Evolutionary conservation across 1,139 yeast genomes (phyloP).

Genomic region (Geotrichum cucujoidarum): DNA sequence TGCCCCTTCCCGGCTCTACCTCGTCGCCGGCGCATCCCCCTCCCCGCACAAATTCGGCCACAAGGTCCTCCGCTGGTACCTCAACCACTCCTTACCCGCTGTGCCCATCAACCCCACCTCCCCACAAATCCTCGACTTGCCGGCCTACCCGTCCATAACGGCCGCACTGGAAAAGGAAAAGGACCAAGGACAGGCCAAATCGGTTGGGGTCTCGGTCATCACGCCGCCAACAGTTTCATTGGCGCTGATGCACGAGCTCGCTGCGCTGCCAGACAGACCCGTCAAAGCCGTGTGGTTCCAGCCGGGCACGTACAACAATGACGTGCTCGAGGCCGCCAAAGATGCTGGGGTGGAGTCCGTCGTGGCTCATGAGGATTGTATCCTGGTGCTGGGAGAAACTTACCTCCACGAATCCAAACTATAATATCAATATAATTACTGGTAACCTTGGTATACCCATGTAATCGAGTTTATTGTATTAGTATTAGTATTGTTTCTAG

Average conservation of each 20-base stretch:
- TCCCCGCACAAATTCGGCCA: constrained; percentile 65
- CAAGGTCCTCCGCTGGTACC: constrained; percentile 67
- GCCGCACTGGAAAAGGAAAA: neutral
- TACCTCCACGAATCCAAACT: constrained; percentile 36
- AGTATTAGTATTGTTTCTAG: no score
- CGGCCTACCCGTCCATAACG: constrained; percentile 39
- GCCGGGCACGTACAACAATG: constrained; percentile 65
- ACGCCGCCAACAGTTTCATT: constrained; percentile 66
- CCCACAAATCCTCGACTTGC: constrained; percentile 46
- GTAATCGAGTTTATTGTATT: no score
- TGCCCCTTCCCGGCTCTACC: constrained; percentile 48
- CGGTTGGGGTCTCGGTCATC: constrained; percentile 41
- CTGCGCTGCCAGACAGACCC: constrained; percentile 29
- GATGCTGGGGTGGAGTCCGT: constrained; percentile 36
- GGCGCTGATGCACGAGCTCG: constrained; percentile 45
- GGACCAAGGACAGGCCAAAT: constrained; percentile 14
- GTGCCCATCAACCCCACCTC: constrained; percentile 59
- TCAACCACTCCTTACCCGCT: constrained; percentile 52
- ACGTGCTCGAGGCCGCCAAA: constrained; percentile 47
- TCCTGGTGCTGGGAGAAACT: constrained; percentile 62
- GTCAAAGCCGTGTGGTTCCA: constrained; percentile 74
- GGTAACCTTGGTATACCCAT: no score
- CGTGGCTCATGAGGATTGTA: constrained; percentile 61
- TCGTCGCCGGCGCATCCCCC: constrained; percentile 70
- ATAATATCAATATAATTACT: no score